Percentiles rank a stretch among this genome's conserved stretches.
Evolutionary conservation across 23 red algal genomes (phyloP).

Genomic region (Chondrus crispus): DNA sequence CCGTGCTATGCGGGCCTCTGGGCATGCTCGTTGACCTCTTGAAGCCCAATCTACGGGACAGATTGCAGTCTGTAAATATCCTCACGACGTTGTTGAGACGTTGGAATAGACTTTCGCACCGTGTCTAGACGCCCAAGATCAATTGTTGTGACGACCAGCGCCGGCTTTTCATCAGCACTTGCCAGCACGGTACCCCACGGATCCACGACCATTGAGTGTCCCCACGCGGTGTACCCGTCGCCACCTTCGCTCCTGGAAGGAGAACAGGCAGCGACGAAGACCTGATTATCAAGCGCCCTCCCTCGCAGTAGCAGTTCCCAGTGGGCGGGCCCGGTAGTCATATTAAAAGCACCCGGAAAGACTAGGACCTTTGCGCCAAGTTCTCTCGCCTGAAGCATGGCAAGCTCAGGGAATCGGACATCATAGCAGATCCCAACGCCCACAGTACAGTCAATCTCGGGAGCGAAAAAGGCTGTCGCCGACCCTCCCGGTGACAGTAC

Average conservation of each 20-base stretch:
- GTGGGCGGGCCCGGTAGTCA: slow-evolving; percentile 96
- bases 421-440: slow-evolving; percentile 99
- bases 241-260: slow-evolving; percentile 62
- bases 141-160: slow-evolving; percentile 70
- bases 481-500: slow-evolving; percentile 68
- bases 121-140: slow-evolving; percentile 40
- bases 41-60: background rate
- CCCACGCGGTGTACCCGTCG: slow-evolving; percentile 83
- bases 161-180: slow-evolving; percentile 63
- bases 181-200: slow-evolving; percentile 91
- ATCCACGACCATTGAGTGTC: slow-evolving; percentile 84
- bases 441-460: slow-evolving; percentile 17
- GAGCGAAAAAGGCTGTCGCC: slow-evolving; percentile 71
- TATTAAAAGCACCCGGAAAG: slow-evolving; percentile 97
- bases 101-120: slow-evolving; percentile 76
- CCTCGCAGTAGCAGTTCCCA: slow-evolving; percentile 93
- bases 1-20: too few species aligned
- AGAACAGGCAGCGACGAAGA: slow-evolving; percentile 86
- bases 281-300: slow-evolving; percentile 92
- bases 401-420: slow-evolving; percentile 92
- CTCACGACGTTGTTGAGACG: slow-evolving; percentile 47
- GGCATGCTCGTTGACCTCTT: background rate
- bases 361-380: slow-evolving; percentile 59
- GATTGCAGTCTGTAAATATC: slow-evolving; percentile 79
- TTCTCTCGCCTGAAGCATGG: slow-evolving; percentile 53